Evolutionary conservation across 306 rosid genomes (phyloP), one percentile per base, ranked within the genome.

Genomic region (Rosa lucieae): DNA sequence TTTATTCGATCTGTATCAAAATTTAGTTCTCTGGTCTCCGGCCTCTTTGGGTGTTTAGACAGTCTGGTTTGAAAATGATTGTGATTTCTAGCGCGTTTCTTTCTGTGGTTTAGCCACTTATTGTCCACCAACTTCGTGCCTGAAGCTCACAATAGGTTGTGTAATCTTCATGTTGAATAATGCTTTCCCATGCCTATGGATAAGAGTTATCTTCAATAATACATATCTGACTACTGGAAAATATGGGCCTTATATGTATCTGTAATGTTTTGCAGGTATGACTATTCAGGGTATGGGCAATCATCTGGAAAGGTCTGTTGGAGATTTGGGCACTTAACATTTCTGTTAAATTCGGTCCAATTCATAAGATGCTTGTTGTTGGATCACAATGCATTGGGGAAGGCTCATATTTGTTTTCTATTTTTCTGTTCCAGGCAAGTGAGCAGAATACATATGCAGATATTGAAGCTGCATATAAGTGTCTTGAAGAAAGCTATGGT

Each of bases 401-500:
- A 82, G 78, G 80, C 72, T 72, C 73, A 63, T 72, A 58, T 52
- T 79, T 70, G 79, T 65, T 82, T 75, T 79, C 39, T 79, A 32
- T 32, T 32, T 32, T 32, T 32, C 39, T 78, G 70, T 70, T 87
- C 90, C 89, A 94, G 98, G 96, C 98, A 77, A 92, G 94, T 78
- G 98, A 94, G 86, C 98, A 94, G 88, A 94, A 92, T 70, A 94
- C 98, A 59, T 94, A 94, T 75, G 92, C 97, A 32, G 98, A 94
- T 83, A 94, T 94, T 79, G 98, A 94, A 87, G 96, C 98, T 70
- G 96, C 83, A 43, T 94, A 94, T 65, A 94, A 90, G 79, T 90
- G 97, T 88, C 94, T 94, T 74, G 97, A 92, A 89, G 98, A 94
- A 79, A 90, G 89, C 79, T 94, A 89, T 69, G 97, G 97, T 78